Base-by-base conservation (phyloP, 169 alveolate genomes). In the Cryptosporidium parvum region DNA sequence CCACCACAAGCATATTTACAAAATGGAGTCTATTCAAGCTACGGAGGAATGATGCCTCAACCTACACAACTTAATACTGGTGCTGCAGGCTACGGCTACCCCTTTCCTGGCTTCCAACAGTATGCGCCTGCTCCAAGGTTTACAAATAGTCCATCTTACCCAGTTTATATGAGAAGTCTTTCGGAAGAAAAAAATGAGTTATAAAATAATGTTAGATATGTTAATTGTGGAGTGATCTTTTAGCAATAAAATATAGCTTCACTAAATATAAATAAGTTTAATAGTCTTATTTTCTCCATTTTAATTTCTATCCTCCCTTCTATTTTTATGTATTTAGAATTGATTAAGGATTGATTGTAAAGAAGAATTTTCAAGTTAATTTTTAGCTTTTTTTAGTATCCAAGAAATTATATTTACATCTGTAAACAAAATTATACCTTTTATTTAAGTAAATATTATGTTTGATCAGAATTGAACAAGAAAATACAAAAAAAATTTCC, bases 31-130 rank as follows among this genome's bases (percentile, higher is more conserved):
- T 44, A 59, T 18, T 62, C 56, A 5, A 59, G 44, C 12, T 59
- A 80, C n/a, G 84, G 67, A 23, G 84, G 84, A 70, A 21, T 23
- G 31, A 7, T 31, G 23, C 44, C 67, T 23, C 84, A n/a, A 44
- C 18, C 35, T 23, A 58, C 48, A 9, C 89, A 80, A 26, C 59
- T 29, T 44, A 42, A 61, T n/a, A 65, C 69, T 23, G 75, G 89
- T 44, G 75, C 80, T 80, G 89, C 89, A 18, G 89, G 89, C 0
- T 80, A 80, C 48, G 89, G 89, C 18, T 80, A 80, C 45, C 89
- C 89, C 7, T 80, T 80, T 48, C 89, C 89, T 6, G 89, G 89
- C 16, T 80, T 80, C 48, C 89, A 80, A 16, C 89, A 80, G 29
- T 80, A 80, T 59, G 89, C 89, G 14, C 89, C 89, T 9, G 75